Base-by-base conservation (phyloP, 495 filamentous ascomycete genomes). In the Staphylotrichum tortipilum region DNA sequence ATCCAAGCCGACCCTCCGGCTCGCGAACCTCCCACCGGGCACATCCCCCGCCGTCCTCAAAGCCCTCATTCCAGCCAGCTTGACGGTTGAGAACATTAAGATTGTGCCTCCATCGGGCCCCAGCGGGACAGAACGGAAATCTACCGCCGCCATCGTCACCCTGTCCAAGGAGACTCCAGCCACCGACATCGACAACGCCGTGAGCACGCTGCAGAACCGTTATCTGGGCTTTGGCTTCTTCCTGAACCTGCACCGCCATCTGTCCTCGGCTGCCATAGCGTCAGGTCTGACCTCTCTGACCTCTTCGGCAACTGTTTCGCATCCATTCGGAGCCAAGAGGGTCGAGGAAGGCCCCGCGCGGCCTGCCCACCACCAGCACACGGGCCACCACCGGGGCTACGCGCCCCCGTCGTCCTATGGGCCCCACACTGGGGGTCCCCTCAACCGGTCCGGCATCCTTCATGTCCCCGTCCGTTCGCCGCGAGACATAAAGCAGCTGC, bases 141-240 rank as follows among this genome's bases (percentile, higher is more conserved):
- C 88, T 2, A 76, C 82, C 34, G 76, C 86, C 8, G 90, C 89
- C 5, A 89, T 97, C 61, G 83, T 92, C 22, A 92, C 85, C 0
- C 69, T 97, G 18, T 83, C 85, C 2, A 84, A 84, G 59, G 91
- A 95, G 47, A 90, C 90, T 0, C 81, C 89, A 0, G 83, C 83
- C 6, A 83, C 82, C 29, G 88, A 95, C 41, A 94, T 97, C 23
- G 90, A 97, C 59, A 73, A 78, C 19, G 77, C 82, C 2, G 86
- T 94, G 26, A 88, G 82, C 57, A 60, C 76, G 1, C 69, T 96
- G 22, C 88, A 95, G 49, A 89, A 94, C 34, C 80, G 77, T 52
- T 96, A 97, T 61, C 74, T 97, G 12, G 91, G 91, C 12, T 86
- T 76, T 57, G 91, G 91, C 0, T 92, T 85, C 66, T 88, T 90